Conservation (phyloP, 1,139 yeast species). For the Geotrichum siamense region DNA sequence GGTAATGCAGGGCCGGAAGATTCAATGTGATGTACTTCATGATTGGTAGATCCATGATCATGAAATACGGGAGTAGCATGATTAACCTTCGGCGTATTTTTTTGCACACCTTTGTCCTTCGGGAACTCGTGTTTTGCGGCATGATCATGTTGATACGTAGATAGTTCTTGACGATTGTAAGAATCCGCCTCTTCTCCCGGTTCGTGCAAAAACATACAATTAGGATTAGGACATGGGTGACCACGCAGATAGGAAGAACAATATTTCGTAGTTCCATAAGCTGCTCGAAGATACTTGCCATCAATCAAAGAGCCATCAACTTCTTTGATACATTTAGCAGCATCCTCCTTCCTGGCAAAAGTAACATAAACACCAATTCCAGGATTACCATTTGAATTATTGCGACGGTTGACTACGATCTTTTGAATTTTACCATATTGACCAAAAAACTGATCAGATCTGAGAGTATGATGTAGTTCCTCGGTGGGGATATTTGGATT, state of each 20-base stretch:
- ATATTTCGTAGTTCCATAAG: constrained; percentile 97
- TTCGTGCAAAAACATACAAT: constrained; percentile 97
- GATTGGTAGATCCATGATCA: constrained; percentile 2
- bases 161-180: constrained; percentile 85
- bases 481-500: constrained; percentile 88
- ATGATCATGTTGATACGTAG: constrained; percentile 56
- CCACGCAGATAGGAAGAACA: constrained; percentile 93
- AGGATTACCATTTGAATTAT: constrained; percentile 46
- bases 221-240: constrained; percentile 95
- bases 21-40: constrained; percentile 2
- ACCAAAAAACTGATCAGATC: constrained; percentile 93
- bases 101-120: constrained; percentile 6
- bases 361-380: constrained; percentile 96
- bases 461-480: constrained; percentile 74
- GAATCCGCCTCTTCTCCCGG: constrained; percentile 99
- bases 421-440: constrained; percentile 95
- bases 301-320: constrained; percentile 93
- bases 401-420: constrained; percentile 81
- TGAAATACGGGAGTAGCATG: background rate
- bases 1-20: constrained; percentile 25
- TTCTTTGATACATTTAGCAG: constrained; percentile 16
- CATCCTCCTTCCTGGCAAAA: constrained; percentile 50
- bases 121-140: constrained; percentile 3
- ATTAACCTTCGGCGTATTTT: constrained; percentile 7
- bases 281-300: constrained; percentile 80